Evolutionary conservation across 1,284 basidiomycete species (phyloP).

Genomic region (Testicularia cyperi): DNA sequence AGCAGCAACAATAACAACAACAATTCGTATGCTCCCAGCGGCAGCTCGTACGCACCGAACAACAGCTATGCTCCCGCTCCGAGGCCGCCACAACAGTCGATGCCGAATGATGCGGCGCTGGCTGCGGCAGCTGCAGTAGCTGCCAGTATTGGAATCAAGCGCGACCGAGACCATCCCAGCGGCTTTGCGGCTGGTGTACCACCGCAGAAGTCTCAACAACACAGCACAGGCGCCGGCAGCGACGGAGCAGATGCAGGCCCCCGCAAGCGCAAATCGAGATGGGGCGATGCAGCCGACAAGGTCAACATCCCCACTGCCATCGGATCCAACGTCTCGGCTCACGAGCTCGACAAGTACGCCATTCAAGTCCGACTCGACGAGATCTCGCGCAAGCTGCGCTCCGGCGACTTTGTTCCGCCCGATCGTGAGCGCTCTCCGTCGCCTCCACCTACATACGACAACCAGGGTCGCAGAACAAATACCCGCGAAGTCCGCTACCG

Average conservation of each 20-base stretch:
- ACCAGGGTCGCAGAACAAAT: slow-evolving; percentile 93
- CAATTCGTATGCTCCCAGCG: slow-evolving; percentile 1
- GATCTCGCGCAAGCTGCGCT: slow-evolving; percentile 87
- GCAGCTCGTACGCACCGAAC: too few species aligned
- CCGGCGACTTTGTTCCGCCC: slow-evolving; percentile 93
- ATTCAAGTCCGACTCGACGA: slow-evolving; percentile 75
- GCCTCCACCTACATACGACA: slow-evolving; percentile 94
- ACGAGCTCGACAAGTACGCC: slow-evolving; percentile 58
- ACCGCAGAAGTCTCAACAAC: too few species aligned
- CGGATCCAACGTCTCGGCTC: slow-evolving; percentile 43
- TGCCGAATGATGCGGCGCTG: slow-evolving; percentile 19
- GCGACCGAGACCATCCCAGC: slow-evolving; percentile 13
- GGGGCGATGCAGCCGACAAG: slow-evolving; percentile 53
- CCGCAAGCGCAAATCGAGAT: slow-evolving; percentile 56
- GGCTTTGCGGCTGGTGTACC: too few species aligned
- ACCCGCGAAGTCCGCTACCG: slow-evolving; percentile 96
- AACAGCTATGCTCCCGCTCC: too few species aligned
- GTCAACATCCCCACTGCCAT: slow-evolving; percentile 53
- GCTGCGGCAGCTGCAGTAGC: slow-evolving; percentile 26
- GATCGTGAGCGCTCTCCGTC: slow-evolving; percentile 92
- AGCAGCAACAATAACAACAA: slow-evolving; percentile 11
- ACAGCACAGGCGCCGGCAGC: too few species aligned
- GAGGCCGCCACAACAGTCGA: too few species aligned
- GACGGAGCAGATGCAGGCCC: slow-evolving; percentile 38
- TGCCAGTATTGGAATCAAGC: slow-evolving; percentile 36